A percentile compares a stretch with the other conserved stretches of the same genome.
phyloP scores from a whole-genome alignment of 164 flowering plant species.

The Pachysandra terminalis region DNA sequence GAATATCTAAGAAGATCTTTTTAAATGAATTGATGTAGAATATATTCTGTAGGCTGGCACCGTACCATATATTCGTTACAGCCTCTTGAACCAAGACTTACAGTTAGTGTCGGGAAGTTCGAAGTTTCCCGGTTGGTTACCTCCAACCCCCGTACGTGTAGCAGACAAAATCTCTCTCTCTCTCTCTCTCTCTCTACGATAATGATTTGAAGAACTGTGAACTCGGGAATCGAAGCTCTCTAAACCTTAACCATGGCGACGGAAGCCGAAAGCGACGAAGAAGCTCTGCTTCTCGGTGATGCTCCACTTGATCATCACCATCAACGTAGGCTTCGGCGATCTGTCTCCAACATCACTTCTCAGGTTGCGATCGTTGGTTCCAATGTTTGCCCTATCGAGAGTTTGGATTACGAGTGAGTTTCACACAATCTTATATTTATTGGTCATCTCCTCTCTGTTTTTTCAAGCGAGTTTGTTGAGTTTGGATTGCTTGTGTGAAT shows the following conservation, averaged over 20 bases:
- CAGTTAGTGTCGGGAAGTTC: too few relatives aligned
- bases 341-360: constrained; percentile 49
- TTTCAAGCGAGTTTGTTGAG: background rate
- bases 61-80: too few relatives aligned
- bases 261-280: background rate
- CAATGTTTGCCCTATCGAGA: constrained; percentile 72
- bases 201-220: background rate
- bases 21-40: too few relatives aligned
- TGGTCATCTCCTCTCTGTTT: background rate
- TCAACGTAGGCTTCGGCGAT: constrained; percentile 22
- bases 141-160: too few relatives aligned
- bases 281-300: background rate
- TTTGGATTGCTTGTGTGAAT: background rate
- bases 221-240: background rate
- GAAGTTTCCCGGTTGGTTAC: too few relatives aligned
- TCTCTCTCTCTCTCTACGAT: background rate
- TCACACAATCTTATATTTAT: too few relatives aligned
- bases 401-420: constrained; percentile 80
- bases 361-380: constrained; percentile 84
- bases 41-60: too few relatives aligned
- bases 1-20: too few relatives aligned
- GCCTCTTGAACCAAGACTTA: too few relatives aligned
- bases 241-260: background rate
- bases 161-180: background rate
- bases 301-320: constrained; percentile 4